phyloP scores from a whole-genome alignment of 1,139 yeast genomes.

The Meyerozyma guilliermondii region DNA sequence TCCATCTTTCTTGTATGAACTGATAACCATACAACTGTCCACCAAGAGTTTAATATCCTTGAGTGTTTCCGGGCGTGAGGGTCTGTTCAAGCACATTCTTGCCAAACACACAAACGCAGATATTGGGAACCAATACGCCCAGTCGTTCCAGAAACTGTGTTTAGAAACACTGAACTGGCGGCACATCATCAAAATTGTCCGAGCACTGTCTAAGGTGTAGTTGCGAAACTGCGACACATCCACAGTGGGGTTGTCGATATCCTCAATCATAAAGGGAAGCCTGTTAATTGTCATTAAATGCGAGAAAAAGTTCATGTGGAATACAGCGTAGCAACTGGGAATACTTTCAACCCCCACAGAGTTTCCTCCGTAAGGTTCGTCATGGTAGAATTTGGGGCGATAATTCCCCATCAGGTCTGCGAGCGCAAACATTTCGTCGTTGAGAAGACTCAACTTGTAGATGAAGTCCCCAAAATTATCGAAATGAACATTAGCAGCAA shows the following conservation, averaged over 20 bases:
- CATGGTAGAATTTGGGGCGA: slow-evolving; percentile 8
- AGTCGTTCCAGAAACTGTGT: slow-evolving; percentile 19
- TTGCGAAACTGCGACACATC: slow-evolving; percentile 19
- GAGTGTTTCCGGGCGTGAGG: slow-evolving; percentile 21
- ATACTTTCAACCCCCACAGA: neutral
- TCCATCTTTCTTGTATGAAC: slow-evolving; percentile 2
- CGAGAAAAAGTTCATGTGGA: slow-evolving; percentile 26
- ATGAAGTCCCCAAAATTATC: slow-evolving; percentile 4
- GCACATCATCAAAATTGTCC: slow-evolving; percentile 28
- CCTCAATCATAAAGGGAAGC: slow-evolving; percentile 20
- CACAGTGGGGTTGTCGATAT: slow-evolving; percentile 11
- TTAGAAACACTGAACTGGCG: slow-evolving; percentile 14
- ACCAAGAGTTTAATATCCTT: slow-evolving; percentile 28
- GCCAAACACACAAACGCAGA: slow-evolving; percentile 30
- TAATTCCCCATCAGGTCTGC: slow-evolving; percentile 4
- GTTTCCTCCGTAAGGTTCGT: neutral
- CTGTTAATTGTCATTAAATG: slow-evolving; percentile 35
- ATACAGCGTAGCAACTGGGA: slow-evolving; percentile 13
- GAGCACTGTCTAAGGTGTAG: slow-evolving; percentile 27
- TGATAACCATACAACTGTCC: slow-evolving; percentile 22
- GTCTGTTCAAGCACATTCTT: slow-evolving; percentile 28
- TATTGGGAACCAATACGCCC: slow-evolving; percentile 30
- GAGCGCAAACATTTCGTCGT: slow-evolving; percentile 7
- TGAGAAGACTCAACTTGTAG: slow-evolving; percentile 7
- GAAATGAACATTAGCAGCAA: slow-evolving; percentile 8